Percentiles rank a stretch among this genome's conserved stretches.
phyloP scores from a whole-genome alignment of 2,329 filamentous ascomycete genomes.

The Venturia effusa region DNA sequence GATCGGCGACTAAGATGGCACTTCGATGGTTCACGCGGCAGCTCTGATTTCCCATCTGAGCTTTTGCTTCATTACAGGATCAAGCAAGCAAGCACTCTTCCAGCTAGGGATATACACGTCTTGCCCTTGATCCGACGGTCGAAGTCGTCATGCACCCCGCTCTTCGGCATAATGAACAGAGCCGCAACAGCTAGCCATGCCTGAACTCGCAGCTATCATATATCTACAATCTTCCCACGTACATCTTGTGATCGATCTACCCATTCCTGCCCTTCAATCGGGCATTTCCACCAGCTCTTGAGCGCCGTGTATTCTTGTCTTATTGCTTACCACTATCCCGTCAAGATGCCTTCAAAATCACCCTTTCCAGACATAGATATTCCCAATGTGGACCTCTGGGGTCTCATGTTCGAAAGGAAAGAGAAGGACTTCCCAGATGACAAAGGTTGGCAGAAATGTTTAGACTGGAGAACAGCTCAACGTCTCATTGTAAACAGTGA shows the following conservation, averaged over 20 bases:
- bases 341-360: constrained; percentile 9
- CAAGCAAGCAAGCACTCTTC: too few relatives aligned
- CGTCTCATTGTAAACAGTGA: background rate
- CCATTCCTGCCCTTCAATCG: background rate
- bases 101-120: background rate
- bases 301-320: background rate
- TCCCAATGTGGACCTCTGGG: constrained; percentile 10
- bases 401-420: constrained; percentile 10
- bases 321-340: background rate
- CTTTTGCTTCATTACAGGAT: too few relatives aligned
- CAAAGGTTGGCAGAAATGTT: background rate
- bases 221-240: background rate
- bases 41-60: too few relatives aligned
- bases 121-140: background rate
- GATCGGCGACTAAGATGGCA: background rate
- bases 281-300: background rate
- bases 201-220: background rate
- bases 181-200: background rate
- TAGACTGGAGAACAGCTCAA: background rate
- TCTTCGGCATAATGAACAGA: background rate
- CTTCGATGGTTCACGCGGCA: too few relatives aligned
- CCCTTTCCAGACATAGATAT: constrained; percentile 10
- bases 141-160: constrained; percentile 3
- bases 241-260: background rate
- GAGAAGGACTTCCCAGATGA: constrained; percentile 7